These are phyloP conservation scores for Tuber magnatum DNA, from an alignment of 495 filamentous ascomycete species.

Conservation along the genomic window DNA sequence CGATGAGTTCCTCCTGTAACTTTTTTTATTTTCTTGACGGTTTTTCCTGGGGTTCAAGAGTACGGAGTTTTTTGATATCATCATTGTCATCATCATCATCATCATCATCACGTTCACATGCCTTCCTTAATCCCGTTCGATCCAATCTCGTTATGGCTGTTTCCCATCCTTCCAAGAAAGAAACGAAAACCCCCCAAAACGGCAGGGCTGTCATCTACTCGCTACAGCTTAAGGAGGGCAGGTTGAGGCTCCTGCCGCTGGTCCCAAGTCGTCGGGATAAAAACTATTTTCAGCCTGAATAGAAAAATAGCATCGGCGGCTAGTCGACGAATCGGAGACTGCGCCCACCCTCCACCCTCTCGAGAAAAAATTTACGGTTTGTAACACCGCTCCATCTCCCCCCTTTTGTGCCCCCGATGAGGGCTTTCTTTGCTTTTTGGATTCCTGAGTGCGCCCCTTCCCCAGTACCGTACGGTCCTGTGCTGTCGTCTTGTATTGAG, in stretches of 20 bases:
- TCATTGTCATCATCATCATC: slow-evolving; percentile 3
- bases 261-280: slow-evolving; percentile 27
- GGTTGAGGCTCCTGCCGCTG: slow-evolving; percentile 35
- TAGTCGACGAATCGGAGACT: slow-evolving; percentile 28
- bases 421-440: slow-evolving; percentile 1
- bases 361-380: not conserved
- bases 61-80: slow-evolving; percentile 24
- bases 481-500: not conserved
- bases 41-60: not conserved
- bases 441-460: not conserved
- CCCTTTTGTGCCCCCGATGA: slow-evolving; percentile 1
- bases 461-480: not conserved
- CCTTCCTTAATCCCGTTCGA: slow-evolving; percentile 3
- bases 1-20: not conserved
- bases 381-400: not conserved
- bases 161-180: not conserved
- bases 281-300: slow-evolving; percentile 26
- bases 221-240: not conserved
- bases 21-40: slow-evolving; percentile 15
- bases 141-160: slow-evolving; percentile 8
- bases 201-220: not conserved
- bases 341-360: slow-evolving; percentile 6
- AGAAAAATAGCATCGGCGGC: slow-evolving; percentile 35
- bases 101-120: slow-evolving; percentile 21
- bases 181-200: slow-evolving; percentile 6